These are phyloP conservation scores for Isoetes engelmannii DNA, from an alignment of 83 land plant species.

Conservation along the genomic window DNA sequence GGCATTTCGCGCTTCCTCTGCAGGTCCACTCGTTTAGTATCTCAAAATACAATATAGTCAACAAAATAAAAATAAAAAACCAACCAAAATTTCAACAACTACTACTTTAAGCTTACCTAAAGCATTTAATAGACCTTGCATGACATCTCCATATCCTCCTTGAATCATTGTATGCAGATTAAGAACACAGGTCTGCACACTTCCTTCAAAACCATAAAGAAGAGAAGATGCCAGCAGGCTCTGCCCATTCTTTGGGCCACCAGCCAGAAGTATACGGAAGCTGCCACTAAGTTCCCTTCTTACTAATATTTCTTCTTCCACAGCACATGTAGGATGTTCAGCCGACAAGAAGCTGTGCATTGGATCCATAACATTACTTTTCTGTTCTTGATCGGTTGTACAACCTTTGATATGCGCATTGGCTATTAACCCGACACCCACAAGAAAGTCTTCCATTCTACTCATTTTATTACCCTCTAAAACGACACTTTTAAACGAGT, in stretches of 20 bases:
- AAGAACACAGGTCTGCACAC: slow-evolving; percentile 55
- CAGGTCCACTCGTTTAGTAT: not conserved
- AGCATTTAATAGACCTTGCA: slow-evolving; percentile 66
- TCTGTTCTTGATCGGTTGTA: slow-evolving; percentile 1
- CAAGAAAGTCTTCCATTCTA: not conserved
- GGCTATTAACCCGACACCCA: not conserved
- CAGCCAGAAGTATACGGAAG: slow-evolving; percentile 61
- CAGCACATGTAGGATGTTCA: not conserved
- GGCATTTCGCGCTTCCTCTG: slow-evolving; percentile 58
- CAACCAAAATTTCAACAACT: no score
- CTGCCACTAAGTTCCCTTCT: slow-evolving; percentile 24
- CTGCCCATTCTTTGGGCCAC: slow-evolving; percentile 64
- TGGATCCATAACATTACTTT: not conserved
- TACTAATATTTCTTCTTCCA: slow-evolving; percentile 3
- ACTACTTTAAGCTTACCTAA: slow-evolving; percentile 44
- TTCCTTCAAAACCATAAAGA: slow-evolving; percentile 61
- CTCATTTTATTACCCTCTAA: not conserved
- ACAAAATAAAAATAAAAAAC: slow-evolving; percentile 1
- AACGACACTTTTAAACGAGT: slow-evolving; percentile 5
- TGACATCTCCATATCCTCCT: slow-evolving; percentile 76
- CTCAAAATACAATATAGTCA: not conserved
- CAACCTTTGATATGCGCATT: not conserved
- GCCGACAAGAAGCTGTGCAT: not conserved
- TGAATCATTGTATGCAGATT: slow-evolving; percentile 76
- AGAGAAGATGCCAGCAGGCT: slow-evolving; percentile 68